phyloP scores from a whole-genome alignment of 352 stramenopile species.

The Hyaloperonospora arabidopsidis region DNA sequence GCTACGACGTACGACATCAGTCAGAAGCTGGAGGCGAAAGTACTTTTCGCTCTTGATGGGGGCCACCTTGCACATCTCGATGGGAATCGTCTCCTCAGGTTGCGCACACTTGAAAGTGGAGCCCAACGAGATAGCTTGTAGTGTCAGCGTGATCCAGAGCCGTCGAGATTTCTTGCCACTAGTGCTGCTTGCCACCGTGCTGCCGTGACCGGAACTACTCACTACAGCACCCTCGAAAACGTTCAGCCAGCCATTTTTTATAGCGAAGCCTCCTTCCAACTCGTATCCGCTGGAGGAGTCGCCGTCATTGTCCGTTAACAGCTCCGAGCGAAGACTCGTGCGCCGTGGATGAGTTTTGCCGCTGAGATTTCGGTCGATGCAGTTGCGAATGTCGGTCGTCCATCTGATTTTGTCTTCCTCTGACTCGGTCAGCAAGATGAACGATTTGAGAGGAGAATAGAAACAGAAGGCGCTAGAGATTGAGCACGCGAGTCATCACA shows the following conservation, averaged over 20 bases:
- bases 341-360: constrained; percentile 43
- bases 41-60: constrained; percentile 43
- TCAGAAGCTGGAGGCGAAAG: constrained; percentile 50
- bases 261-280: constrained; percentile 62
- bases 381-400: constrained; percentile 56
- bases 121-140: constrained; percentile 63
- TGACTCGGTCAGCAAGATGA: constrained; percentile 68
- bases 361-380: constrained; percentile 49
- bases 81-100: constrained; percentile 57
- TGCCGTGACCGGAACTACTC: constrained; percentile 6
- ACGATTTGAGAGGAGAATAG: constrained; percentile 80
- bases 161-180: constrained; percentile 35
- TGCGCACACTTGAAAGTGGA: constrained; percentile 56
- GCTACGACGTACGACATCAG: constrained; percentile 15
- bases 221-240: constrained; percentile 35
- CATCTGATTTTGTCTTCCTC: constrained; percentile 54
- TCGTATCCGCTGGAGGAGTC: constrained; percentile 52
- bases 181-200: constrained; percentile 9
- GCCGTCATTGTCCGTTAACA: constrained; percentile 59
- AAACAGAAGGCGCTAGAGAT: constrained; percentile 71
- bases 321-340: constrained; percentile 52
- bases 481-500: constrained; percentile 4
- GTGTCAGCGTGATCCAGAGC: constrained; percentile 72
- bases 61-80: constrained; percentile 48
- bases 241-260: constrained; percentile 85